phyloP scores from a whole-genome alignment of 768 basidiomycete genomes.

The Termitomyces bulborhizus region DNA sequence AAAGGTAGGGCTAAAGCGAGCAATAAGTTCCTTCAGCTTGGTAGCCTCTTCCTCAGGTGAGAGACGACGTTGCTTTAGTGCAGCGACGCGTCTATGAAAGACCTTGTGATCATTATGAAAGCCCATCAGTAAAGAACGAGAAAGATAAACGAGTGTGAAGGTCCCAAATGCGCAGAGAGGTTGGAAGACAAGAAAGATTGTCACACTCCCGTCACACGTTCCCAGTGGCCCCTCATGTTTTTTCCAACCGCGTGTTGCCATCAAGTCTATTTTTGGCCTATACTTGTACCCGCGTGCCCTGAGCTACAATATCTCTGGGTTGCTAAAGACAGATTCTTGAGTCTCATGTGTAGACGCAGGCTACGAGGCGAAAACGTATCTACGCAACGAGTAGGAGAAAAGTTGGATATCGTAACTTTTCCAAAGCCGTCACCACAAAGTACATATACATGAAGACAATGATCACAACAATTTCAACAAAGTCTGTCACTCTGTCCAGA shows the following conservation, averaged over 20 bases:
- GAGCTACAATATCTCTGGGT: no score
- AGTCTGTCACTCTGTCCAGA: no score
- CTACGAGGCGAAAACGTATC: no score
- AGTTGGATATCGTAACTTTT: no score
- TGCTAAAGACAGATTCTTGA: no score
- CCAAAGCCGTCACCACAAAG: no score
- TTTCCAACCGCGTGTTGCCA: background rate
- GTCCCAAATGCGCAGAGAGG: conserved; percentile 10
- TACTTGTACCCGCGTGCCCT: no score
- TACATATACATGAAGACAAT: no score
- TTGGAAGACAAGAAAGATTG: conserved; percentile 7
- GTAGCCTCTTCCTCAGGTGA: conserved; percentile 10
- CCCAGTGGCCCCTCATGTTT: background rate
- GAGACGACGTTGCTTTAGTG: conserved; percentile 13
- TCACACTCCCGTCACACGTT: conserved; percentile 7
- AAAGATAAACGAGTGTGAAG: conserved; percentile 16
- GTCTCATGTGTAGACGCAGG: no score
- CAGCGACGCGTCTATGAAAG: conserved; percentile 13
- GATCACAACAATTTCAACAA: no score
- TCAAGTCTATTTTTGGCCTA: background rate
- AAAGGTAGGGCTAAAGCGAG: conserved; percentile 16
- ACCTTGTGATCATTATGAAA: conserved; percentile 4
- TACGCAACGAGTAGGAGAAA: no score
- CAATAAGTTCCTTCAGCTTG: conserved; percentile 9
- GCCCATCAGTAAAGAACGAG: conserved; percentile 16